Evolutionary conservation across 768 basidiomycete genomes (phyloP).

Genomic region (Mycena crocata): DNA sequence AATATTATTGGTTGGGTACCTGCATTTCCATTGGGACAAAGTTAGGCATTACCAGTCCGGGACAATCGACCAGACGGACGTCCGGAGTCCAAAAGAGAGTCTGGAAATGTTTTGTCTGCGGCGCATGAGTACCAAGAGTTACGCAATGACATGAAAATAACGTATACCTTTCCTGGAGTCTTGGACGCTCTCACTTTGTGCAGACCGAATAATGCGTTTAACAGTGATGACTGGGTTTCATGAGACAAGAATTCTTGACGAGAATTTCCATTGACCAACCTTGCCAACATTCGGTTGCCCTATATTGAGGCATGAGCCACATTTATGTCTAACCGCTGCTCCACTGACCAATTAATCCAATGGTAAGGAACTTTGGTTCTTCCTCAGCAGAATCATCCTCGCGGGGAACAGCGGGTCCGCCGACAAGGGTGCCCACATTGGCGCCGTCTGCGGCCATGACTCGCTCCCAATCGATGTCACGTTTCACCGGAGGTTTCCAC

Average conservation of each 20-base stretch:
- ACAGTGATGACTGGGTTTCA: constrained; percentile 72
- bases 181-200: constrained; percentile 84
- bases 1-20: constrained; percentile 48
- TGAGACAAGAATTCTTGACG: neutral
- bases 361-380: constrained; percentile 74
- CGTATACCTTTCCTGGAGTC: constrained; percentile 84
- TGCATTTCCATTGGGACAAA: constrained; percentile 87
- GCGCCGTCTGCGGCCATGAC: constrained; percentile 60
- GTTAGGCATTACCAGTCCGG: constrained; percentile 93
- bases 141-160: neutral
- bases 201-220: constrained; percentile 91
- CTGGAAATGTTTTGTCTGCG: constrained; percentile 93
- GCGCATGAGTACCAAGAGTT: neutral
- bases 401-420: constrained; percentile 53
- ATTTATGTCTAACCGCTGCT: neutral
- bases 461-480: constrained; percentile 79
- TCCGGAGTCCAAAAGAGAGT: constrained; percentile 91
- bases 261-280: neutral
- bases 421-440: constrained; percentile 58
- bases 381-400: constrained; percentile 42
- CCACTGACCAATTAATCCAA: constrained; percentile 80
- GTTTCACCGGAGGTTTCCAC: constrained; percentile 78
- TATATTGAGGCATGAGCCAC: constrained; percentile 37
- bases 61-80: constrained; percentile 94
- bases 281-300: constrained; percentile 96